Base-by-base conservation (phyloP, 768 basidiomycete genomes). In the Multifurca ochricompacta region DNA sequence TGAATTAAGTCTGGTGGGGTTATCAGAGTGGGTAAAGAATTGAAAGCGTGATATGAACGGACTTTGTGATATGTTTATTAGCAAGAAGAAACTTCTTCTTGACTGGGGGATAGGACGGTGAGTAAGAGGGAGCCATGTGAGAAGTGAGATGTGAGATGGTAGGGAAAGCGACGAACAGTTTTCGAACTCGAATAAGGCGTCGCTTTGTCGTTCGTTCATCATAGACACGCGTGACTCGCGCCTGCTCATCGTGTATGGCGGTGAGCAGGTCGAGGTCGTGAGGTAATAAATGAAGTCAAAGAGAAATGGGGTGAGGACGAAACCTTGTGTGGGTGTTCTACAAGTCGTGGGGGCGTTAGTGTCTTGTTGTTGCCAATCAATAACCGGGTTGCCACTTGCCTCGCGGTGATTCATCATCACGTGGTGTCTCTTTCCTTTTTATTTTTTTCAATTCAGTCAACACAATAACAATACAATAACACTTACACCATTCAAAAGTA, bases 41-140 rank as follows among this genome's bases (percentile, higher is more conserved):
- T 45, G 16, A 10, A 13, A 43, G 40, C n/a, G 37, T 21, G 46
- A 28, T n/a, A 48, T 45, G 48, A 50, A 51, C 27, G 14, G 16
- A 90, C 88, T 91, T 91, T 23, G 89, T 90, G 66, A 91, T 91
- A 70, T 91, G 89, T 70, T 90, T 91, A 72, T 91, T 91, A 54
- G 88, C 87, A 56, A 90, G 82, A 19, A 91, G 75, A 64, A 90
- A 91, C 73, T 89, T 91, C 82, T 88, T 89, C 82, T 91, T 91
- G 75, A 91, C 89, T 91, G 66, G 39, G 51, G 59, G 59, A 69
- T 60, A 66, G 68, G 68, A 75, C 31, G 28, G 68, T 64, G 46
- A 18, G 59, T 66, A 44, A 66, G 52, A 18, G 25, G 48, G 18
- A 14, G 10, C 34, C 48, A 35, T 50, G 36, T 63, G 62, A 66